Percentiles rank a stretch among this genome's conserved stretches.
These are phyloP conservation scores for Colletotrichum sp. DNA, from an alignment of 2,329 filamentous ascomycete genomes.

Conservation along the genomic window DNA sequence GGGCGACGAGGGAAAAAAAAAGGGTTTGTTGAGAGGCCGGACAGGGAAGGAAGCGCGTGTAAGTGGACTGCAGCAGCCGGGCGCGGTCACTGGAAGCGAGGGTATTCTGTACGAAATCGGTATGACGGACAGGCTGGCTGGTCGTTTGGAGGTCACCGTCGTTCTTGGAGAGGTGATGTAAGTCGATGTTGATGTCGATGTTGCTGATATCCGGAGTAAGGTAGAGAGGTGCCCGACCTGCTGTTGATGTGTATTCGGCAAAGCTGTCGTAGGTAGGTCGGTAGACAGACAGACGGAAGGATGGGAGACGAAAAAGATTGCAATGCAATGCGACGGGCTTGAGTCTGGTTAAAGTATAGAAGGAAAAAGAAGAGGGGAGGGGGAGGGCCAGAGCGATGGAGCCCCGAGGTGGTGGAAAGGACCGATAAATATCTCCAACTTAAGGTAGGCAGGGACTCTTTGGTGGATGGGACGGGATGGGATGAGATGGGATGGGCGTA, in stretches of 20 bases:
- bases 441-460: not conserved
- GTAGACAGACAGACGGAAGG: not conserved
- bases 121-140: not conserved
- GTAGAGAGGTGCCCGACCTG: not conserved
- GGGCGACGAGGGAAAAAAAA: not conserved
- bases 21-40: slow-evolving; percentile 14
- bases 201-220: not conserved
- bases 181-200: not conserved
- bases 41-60: slow-evolving; percentile 12
- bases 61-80: slow-evolving; percentile 1
- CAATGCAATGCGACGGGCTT: not conserved
- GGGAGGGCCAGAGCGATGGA: slow-evolving; percentile 17
- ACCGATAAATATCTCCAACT: slow-evolving; percentile 16
- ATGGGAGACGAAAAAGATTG: not conserved
- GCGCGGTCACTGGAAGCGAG: not conserved
- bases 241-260: not conserved
- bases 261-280: not conserved
- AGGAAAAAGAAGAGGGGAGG: slow-evolving; percentile 9
- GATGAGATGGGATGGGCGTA: not conserved
- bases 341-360: slow-evolving; percentile 9
- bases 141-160: not conserved
- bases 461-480: not conserved
- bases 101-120: not conserved
- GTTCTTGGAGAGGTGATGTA: not conserved
- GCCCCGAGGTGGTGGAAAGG: slow-evolving; percentile 16